Evolutionary conservation across 331 rosid species (phyloP).

Genomic region (Pyrus hybrid): DNA sequence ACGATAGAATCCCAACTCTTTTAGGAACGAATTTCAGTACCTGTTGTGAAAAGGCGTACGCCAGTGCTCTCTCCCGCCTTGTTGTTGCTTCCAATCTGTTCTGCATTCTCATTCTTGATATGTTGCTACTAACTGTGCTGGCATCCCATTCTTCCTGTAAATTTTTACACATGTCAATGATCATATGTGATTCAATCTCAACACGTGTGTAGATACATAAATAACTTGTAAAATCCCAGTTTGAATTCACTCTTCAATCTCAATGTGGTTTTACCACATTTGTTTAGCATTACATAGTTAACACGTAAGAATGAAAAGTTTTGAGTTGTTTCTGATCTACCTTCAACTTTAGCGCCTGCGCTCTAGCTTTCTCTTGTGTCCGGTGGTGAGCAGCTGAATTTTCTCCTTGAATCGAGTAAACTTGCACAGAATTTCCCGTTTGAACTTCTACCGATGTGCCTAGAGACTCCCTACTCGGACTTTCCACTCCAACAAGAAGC

Average conservation of each 20-base stretch:
- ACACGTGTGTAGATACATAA: background rate
- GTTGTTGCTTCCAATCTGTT: conserved; percentile 80
- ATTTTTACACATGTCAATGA: background rate
- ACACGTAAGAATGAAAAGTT: background rate
- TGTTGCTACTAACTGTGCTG: conserved; percentile 83
- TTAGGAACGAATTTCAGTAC: conserved; percentile 21
- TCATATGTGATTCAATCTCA: background rate
- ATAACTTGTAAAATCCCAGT: background rate
- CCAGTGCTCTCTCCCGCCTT: conserved; percentile 88
- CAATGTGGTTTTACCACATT: background rate
- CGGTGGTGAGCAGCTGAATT: conserved; percentile 21
- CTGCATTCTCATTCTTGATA: conserved; percentile 71
- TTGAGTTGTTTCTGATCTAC: conserved; percentile 22
- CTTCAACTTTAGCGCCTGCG: conserved; percentile 50
- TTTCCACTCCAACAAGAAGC: conserved; percentile 20
- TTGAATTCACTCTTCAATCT: background rate
- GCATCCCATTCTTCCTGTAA: conserved; percentile 97
- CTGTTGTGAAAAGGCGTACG: conserved; percentile 97
- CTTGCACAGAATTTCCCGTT: conserved; percentile 55
- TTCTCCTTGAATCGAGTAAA: conserved; percentile 49
- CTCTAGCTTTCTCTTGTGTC: conserved; percentile 40
- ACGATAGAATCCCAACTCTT: too few species aligned
- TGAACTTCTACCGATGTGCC: conserved; percentile 72
- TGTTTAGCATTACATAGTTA: background rate
- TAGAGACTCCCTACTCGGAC: conserved; percentile 44